Evolutionary conservation across 2,329 filamentous ascomycete genomes (phyloP), one percentile per base, ranked within the genome.

Genomic region (Epichloe hybrida): DNA sequence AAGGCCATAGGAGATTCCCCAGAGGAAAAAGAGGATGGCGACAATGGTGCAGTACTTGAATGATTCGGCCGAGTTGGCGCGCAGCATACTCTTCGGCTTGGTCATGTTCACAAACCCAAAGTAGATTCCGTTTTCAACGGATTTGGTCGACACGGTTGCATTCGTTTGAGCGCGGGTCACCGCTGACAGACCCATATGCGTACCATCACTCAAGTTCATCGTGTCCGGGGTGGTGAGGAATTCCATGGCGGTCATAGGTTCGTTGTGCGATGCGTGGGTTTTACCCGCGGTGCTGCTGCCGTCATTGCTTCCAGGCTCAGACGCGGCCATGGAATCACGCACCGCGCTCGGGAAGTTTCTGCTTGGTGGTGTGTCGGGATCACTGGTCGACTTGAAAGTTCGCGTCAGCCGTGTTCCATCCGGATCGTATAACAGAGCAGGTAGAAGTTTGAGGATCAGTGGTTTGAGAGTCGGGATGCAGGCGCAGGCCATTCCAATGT

Each of bases 391-490:
- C 44, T 67, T 69, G 8, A 58, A 59, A 4, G 35, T 50, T 31
- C 38, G 37, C 12, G 51, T 56, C 23, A 53, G 57, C 15, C 60
- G 57, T 13, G 70, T 73, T 42, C 70, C 70, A 53, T 77, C 62
- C 0, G 73, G 73, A 51, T 79, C 75, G 54, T 77, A 64, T 9
- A 81, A 62, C 69, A 80, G 77, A 20, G 70, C 65, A 2, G 78
- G 78, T n/a, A 81, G 66, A 49, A 81, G 72, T 53, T 74, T 74
- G 56, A 86, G 79, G 50, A 91, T 81, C 6, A 97, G 72, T 1
- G 91, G 90, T 63, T 96, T 96, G 54, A 96, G 70, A 0, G 86
- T 91, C 8, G 91, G 91, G n/a, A 96, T 86, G 59, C 89, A 95
- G 41, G 86, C 90, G 62, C 88, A 95, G 56, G 89, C 84, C 58